Conservation (phyloP, 2,329 filamentous ascomycete species). For the Rhynchosporium secalis region DNA sequence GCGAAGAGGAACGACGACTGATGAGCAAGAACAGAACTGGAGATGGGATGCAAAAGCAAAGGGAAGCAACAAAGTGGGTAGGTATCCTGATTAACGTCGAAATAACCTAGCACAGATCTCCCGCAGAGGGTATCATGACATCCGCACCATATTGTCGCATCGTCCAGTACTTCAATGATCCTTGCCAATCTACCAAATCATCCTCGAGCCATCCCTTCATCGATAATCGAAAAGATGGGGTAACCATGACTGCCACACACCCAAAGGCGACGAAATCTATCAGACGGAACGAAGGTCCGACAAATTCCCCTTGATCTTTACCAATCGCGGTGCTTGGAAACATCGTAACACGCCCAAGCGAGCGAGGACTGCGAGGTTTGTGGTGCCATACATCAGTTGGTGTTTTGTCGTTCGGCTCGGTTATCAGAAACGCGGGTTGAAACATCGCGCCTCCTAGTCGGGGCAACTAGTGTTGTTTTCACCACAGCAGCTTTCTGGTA, state of each 20-base stretch:
- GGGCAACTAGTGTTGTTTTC: neutral
- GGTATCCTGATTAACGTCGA: neutral
- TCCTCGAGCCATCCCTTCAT: too few species aligned
- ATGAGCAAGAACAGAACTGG: neutral
- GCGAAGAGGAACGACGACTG: neutral
- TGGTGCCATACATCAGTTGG: neutral
- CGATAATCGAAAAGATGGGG: neutral
- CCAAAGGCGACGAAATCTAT: neutral
- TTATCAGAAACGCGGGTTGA: slow-evolving; percentile 8
- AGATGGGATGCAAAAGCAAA: slow-evolving; percentile 8
- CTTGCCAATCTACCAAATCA: too few species aligned
- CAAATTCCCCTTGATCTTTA: neutral
- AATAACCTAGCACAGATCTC: slow-evolving; percentile 8
- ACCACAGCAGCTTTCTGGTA: slow-evolving; percentile 4
- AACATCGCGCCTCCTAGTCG: slow-evolving; percentile 8
- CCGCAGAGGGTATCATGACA: neutral
- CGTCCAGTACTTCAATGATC: neutral
- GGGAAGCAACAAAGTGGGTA: neutral
- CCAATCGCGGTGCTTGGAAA: slow-evolving; percentile 7
- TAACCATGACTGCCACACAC: neutral
- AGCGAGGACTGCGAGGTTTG: neutral
- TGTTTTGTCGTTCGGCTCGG: slow-evolving; percentile 1
- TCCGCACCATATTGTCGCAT: neutral
- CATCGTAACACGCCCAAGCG: neutral
- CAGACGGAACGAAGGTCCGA: slow-evolving; percentile 11